A percentile compares a stretch with the other conserved stretches of the same genome.
Conservation (phyloP, 1,284 basidiomycete genomes). For the Peniophora sp. region DNA sequence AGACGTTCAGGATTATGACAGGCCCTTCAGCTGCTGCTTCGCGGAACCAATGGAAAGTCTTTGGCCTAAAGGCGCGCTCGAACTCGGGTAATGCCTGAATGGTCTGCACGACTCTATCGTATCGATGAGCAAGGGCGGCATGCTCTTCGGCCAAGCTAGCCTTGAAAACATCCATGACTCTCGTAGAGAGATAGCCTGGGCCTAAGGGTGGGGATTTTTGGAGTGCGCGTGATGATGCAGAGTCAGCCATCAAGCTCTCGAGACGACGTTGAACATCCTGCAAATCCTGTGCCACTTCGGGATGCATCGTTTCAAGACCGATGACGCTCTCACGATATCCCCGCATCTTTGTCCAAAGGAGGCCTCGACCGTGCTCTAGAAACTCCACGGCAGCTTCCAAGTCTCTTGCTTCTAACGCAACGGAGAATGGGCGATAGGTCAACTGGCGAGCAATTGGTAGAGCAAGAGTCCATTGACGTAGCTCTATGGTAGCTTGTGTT, state of each 20-base stretch:
- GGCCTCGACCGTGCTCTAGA: slow-evolving; percentile 22
- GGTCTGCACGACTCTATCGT: slow-evolving; percentile 15
- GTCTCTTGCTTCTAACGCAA: slow-evolving; percentile 22
- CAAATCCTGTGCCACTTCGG: slow-evolving; percentile 16
- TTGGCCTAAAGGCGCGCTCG: slow-evolving; percentile 13
- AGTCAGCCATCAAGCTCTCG: background rate
- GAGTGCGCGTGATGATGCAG: background rate
- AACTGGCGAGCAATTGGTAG: background rate
- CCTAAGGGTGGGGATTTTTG: slow-evolving; percentile 9
- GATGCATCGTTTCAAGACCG: slow-evolving; percentile 12
- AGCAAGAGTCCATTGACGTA: no score
- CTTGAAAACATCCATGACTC: background rate
- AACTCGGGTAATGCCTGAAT: slow-evolving; percentile 21
- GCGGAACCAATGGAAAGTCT: slow-evolving; percentile 13
- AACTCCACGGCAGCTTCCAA: slow-evolving; percentile 25
- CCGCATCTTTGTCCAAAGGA: slow-evolving; percentile 21
- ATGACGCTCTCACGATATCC: slow-evolving; percentile 15
- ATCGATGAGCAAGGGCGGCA: slow-evolving; percentile 15
- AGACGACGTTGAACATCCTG: slow-evolving; percentile 11
- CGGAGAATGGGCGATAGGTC: slow-evolving; percentile 24
- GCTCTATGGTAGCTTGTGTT: no score
- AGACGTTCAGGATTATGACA: slow-evolving; percentile 25
- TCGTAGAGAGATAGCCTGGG: no score
- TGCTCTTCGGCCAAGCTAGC: slow-evolving; percentile 9
- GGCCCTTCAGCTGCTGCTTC: slow-evolving; percentile 24